Conservation (phyloP, 305 asterid genomes). For the Nicotiana rustica region DNA sequence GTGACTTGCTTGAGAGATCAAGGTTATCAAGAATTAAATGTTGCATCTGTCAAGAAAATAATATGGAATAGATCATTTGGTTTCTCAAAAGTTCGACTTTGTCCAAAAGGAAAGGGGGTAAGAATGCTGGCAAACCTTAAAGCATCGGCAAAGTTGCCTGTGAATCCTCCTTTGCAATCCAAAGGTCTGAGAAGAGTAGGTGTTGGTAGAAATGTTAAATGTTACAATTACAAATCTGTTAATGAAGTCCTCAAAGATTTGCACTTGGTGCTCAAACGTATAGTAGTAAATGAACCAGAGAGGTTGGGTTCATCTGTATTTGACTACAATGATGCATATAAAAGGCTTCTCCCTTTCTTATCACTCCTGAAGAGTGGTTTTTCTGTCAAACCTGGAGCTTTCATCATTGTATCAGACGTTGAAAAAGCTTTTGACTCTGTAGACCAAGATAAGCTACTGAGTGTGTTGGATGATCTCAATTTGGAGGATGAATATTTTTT, state of each 20-base stretch:
- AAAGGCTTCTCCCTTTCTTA: constrained; percentile 69
- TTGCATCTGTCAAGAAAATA: constrained; percentile 48
- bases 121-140: constrained; percentile 81
- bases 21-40: constrained; percentile 49
- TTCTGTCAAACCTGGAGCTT: constrained; percentile 55
- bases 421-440: constrained; percentile 87
- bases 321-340: constrained; percentile 80
- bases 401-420: constrained; percentile 82
- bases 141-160: constrained; percentile 72
- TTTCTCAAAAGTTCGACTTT: constrained; percentile 77
- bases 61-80: constrained; percentile 67
- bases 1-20: constrained; percentile 49
- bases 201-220: constrained; percentile 35
- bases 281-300: constrained; percentile 58
- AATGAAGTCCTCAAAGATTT: constrained; percentile 69
- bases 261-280: constrained; percentile 71
- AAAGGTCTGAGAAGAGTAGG: constrained; percentile 39
- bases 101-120: constrained; percentile 74
- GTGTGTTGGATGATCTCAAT: constrained; percentile 67
- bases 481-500: constrained; percentile 61
- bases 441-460: constrained; percentile 71
- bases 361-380: constrained; percentile 53
- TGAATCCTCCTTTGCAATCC: constrained; percentile 40
- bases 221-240: constrained; percentile 59
- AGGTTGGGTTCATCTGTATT: constrained; percentile 90